Percentiles rank a stretch among this genome's conserved stretches.
These are phyloP conservation scores for Pezicula carpinea DNA, from an alignment of 2,329 filamentous ascomycete species.

Conservation along the genomic window DNA sequence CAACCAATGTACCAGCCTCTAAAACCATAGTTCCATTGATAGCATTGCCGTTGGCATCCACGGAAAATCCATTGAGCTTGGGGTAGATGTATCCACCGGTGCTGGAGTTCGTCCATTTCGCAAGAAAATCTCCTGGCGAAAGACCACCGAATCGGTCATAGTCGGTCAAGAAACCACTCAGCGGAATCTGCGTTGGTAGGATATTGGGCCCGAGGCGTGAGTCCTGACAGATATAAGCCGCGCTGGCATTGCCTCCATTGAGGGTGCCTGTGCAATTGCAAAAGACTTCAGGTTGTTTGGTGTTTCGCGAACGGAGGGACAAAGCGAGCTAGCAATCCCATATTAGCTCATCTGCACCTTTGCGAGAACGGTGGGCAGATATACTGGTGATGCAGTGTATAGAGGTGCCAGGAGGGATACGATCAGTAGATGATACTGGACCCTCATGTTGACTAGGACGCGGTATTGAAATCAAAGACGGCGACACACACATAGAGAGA, in stretches of 20 bases:
- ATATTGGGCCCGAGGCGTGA: constrained; percentile 31
- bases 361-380: neutral
- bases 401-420: neutral
- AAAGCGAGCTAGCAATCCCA: neutral
- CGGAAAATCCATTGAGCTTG: constrained; percentile 35
- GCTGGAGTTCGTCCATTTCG: constrained; percentile 27
- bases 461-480: neutral
- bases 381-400: neutral
- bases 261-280: constrained; percentile 30
- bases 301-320: neutral
- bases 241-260: constrained; percentile 19
- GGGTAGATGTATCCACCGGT: constrained; percentile 34
- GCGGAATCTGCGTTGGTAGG: constrained; percentile 29
- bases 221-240: constrained; percentile 34
- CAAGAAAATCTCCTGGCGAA: constrained; percentile 37
- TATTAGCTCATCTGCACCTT: neutral
- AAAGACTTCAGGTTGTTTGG: neutral
- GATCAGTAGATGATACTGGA: neutral
- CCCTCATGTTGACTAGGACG: neutral
- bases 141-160: constrained; percentile 36
- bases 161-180: constrained; percentile 25
- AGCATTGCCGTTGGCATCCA: constrained; percentile 29
- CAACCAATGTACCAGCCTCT: constrained; percentile 36
- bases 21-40: constrained; percentile 39
- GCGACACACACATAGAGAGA: neutral